These are phyloP conservation scores for Pistacia vera DNA, from an alignment of 345 rosid genomes.

Conservation along the genomic window DNA sequence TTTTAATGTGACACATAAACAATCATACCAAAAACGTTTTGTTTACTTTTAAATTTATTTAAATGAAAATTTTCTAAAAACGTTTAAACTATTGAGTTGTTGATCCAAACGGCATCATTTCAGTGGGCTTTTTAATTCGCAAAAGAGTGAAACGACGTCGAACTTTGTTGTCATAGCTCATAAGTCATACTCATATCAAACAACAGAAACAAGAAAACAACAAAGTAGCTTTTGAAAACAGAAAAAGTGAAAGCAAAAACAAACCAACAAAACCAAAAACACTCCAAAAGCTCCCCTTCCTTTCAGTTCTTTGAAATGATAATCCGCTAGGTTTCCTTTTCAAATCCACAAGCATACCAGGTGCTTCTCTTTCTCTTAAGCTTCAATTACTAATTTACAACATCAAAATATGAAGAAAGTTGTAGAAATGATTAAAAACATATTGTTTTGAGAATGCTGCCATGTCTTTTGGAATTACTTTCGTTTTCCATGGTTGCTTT, in stretches of 20 bases:
- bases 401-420: not conserved
- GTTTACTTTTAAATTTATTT: too few species aligned
- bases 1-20: too few species aligned
- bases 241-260: not conserved
- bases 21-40: too few species aligned
- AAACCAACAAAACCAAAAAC: not conserved
- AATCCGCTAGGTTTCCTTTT: constrained; percentile 1
- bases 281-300: not conserved
- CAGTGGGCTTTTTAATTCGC: too few species aligned
- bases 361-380: not conserved
- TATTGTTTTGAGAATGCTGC: not conserved
- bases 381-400: not conserved
- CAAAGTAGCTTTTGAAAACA: not conserved
- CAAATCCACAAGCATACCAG: not conserved
- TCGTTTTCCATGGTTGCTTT: not conserved
- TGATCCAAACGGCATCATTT: too few species aligned
- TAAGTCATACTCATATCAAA: not conserved
- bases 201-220: not conserved
- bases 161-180: too few species aligned
- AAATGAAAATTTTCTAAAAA: too few species aligned
- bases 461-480: not conserved
- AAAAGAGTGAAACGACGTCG: too few species aligned
- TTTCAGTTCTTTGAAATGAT: not conserved
- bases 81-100: too few species aligned
- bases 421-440: not conserved